Conservation (phyloP, 208 protist genomes). For the Acanthamoeba sp. region DNA sequence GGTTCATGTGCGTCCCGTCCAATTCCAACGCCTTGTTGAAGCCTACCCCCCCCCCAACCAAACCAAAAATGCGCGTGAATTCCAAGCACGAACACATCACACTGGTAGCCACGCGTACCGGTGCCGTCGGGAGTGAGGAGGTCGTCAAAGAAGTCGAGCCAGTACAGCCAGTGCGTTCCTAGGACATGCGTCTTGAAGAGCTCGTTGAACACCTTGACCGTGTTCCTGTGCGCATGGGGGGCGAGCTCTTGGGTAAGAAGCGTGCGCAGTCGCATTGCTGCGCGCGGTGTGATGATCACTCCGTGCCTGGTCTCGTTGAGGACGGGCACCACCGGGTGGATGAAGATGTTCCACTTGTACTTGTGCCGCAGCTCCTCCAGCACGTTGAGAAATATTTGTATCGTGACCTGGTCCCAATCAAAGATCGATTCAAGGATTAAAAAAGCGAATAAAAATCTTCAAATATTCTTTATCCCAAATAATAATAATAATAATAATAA, state of each 20-base stretch:
- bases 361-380: slow-evolving; percentile 57
- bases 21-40: slow-evolving; percentile 81
- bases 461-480: neutral
- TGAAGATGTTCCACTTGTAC: slow-evolving; percentile 74
- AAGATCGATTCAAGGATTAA: too few relatives aligned
- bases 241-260: too few relatives aligned
- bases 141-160: slow-evolving; percentile 85
- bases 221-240: neutral
- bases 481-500: neutral
- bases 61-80: too few relatives aligned
- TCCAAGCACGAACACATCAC: neutral
- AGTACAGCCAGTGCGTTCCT: slow-evolving; percentile 61
- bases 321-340: slow-evolving; percentile 88
- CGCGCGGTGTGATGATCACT: neutral
- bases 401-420: slow-evolving; percentile 48
- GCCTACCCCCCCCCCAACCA: too few relatives aligned
- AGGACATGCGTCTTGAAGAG: slow-evolving; percentile 55
- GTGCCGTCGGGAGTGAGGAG: slow-evolving; percentile 59
- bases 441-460: too few relatives aligned
- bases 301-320: slow-evolving; percentile 85
- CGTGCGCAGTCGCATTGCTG: too few relatives aligned
- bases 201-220: slow-evolving; percentile 84
- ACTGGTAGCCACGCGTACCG: slow-evolving; percentile 2
- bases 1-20: slow-evolving; percentile 89
- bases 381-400: slow-evolving; percentile 85